Conservation (phyloP, 306 rosid species). For the Gynostemma pentaphyllum region DNA sequence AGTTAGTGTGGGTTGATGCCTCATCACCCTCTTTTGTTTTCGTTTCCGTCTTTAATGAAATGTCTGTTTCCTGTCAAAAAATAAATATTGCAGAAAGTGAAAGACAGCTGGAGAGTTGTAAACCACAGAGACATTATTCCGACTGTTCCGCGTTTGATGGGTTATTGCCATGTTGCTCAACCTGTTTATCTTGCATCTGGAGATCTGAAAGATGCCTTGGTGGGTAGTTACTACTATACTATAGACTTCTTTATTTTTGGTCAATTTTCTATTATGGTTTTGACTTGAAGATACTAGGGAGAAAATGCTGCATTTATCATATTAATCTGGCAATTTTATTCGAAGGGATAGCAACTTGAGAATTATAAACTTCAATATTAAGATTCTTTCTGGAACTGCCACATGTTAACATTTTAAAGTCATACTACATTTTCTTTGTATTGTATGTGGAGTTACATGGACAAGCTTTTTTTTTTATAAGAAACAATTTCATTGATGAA, state of each 20-base stretch:
- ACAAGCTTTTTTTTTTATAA: too few relatives aligned
- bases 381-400: not conserved
- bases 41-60: too few relatives aligned
- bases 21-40: too few relatives aligned
- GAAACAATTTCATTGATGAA: too few relatives aligned
- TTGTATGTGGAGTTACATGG: not conserved
- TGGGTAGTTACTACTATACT: conserved; percentile 36
- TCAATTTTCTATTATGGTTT: not conserved
- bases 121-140: conserved; percentile 98
- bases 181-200: conserved; percentile 85
- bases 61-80: too few relatives aligned
- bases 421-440: not conserved
- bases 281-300: not conserved
- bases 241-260: not conserved
- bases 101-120: conserved; percentile 96
- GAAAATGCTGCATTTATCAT: not conserved
- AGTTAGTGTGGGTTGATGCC: too few relatives aligned
- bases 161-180: conserved; percentile 91
- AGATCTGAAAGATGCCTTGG: conserved; percentile 48
- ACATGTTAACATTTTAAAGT: not conserved
- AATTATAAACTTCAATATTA: conserved; percentile 1
- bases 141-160: conserved; percentile 91
- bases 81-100: conserved; percentile 92
- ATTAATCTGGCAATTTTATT: not conserved
- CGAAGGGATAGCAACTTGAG: not conserved